Percentiles rank a stretch among this genome's conserved stretches.
Evolutionary conservation across 2,329 filamentous ascomycete species (phyloP).

Genomic region (Pestalotiopsis sp.): DNA sequence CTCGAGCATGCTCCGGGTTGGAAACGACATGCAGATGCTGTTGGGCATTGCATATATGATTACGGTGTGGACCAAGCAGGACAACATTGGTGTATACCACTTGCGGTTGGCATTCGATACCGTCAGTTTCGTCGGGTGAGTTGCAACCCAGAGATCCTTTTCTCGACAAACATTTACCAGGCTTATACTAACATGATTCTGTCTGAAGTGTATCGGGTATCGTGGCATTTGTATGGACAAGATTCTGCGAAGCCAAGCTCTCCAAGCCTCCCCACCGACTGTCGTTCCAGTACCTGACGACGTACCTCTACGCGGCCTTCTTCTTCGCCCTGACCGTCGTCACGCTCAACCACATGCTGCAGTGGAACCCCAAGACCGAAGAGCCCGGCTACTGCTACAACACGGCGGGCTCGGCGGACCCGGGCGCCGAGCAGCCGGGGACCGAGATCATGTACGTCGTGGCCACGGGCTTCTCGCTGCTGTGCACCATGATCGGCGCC

Average conservation of each 20-base stretch:
- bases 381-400: slow-evolving; percentile 31
- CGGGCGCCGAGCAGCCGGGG: slow-evolving; percentile 24
- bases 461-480: slow-evolving; percentile 23
- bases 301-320: slow-evolving; percentile 28
- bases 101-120: slow-evolving; percentile 20
- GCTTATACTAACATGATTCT: background rate
- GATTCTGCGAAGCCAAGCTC: slow-evolving; percentile 16
- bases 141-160: background rate
- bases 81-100: slow-evolving; percentile 20
- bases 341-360: slow-evolving; percentile 24
- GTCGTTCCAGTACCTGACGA: slow-evolving; percentile 26
- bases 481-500: slow-evolving; percentile 24
- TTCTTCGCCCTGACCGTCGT: slow-evolving; percentile 31
- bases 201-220: slow-evolving; percentile 16
- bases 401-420: slow-evolving; percentile 19
- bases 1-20: slow-evolving; percentile 18
- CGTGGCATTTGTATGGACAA: slow-evolving; percentile 16
- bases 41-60: slow-evolving; percentile 20
- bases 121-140: slow-evolving; percentile 22
- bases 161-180: background rate
- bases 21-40: slow-evolving; percentile 21
- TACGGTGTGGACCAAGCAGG: slow-evolving; percentile 18
- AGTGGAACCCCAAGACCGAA: slow-evolving; percentile 23
- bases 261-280: slow-evolving; percentile 12
- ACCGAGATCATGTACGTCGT: slow-evolving; percentile 28